Conservation (phyloP, 495 filamentous ascomycete genomes). For the Polyplosphaeria fusca region DNA sequence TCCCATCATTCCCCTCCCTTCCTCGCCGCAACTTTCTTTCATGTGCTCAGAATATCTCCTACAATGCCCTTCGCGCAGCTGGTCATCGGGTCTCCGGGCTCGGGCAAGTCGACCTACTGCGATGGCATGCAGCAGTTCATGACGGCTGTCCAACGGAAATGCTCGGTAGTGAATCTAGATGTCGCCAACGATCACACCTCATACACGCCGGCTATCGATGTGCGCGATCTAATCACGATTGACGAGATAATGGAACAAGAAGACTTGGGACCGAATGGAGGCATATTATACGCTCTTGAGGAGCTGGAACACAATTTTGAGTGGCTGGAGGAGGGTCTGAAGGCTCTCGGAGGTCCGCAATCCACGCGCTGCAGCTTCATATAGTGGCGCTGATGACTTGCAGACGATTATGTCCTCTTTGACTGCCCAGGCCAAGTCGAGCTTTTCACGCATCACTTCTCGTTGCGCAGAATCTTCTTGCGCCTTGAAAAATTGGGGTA, state of each 20-base stretch:
- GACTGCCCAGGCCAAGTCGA: conserved; percentile 97
- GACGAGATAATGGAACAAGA: conserved; percentile 97
- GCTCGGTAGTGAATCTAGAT: conserved; percentile 92
- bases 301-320: conserved; percentile 90
- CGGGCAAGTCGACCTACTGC: conserved; percentile 96
- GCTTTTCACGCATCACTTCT: conserved; percentile 89
- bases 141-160: conserved; percentile 87
- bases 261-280: conserved; percentile 86
- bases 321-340: conserved; percentile 72
- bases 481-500: conserved; percentile 87
- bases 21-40: not conserved
- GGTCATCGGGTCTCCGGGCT: conserved; percentile 86
- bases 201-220: conserved; percentile 84
- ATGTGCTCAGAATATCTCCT: not conserved
- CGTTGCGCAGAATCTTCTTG: conserved; percentile 85
- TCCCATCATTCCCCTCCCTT: not conserved
- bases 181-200: conserved; percentile 85
- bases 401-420: conserved; percentile 90
- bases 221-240: conserved; percentile 79
- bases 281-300: conserved; percentile 87
- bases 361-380: not conserved
- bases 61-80: conserved; percentile 68
- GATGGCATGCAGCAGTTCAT: conserved; percentile 99
- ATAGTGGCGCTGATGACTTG: not conserved
- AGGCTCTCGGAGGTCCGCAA: conserved; percentile 23